phyloP scores from a whole-genome alignment of 352 stramenopile species.

The Aphanomyces stellatus region DNA sequence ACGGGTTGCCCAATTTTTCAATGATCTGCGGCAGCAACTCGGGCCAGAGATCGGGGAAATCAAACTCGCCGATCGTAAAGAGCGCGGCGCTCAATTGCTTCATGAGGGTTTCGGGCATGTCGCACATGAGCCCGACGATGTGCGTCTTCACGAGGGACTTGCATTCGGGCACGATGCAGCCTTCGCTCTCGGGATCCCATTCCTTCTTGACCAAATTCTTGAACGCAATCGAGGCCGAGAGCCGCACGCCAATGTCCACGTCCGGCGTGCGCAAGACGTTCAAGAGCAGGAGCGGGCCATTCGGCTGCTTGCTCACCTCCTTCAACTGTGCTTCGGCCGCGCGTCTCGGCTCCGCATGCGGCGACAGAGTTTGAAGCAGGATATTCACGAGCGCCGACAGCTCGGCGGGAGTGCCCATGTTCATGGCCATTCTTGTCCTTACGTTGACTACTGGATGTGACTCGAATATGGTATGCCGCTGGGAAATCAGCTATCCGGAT shows the following conservation, averaged over 20 bases:
- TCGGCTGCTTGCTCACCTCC: constrained; percentile 46
- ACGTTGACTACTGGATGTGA: not conserved
- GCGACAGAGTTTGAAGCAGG: constrained; percentile 72
- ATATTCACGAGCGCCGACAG: constrained; percentile 15
- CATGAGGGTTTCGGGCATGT: constrained; percentile 88
- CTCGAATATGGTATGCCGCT: not conserved
- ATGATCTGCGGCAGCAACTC: constrained; percentile 93
- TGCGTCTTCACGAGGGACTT: constrained; percentile 94
- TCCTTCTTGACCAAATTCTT: constrained; percentile 99
- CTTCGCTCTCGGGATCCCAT: constrained; percentile 88
- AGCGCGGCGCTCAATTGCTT: constrained; percentile 96
- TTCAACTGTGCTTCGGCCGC: constrained; percentile 56
- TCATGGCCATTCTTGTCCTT: constrained; percentile 20
- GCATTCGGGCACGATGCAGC: constrained; percentile 71
- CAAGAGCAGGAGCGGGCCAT: constrained; percentile 63
- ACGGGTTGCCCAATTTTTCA: constrained; percentile 75
- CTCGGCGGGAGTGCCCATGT: constrained; percentile 18
- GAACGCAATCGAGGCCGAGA: constrained; percentile 82
- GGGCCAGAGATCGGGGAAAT: constrained; percentile 97
- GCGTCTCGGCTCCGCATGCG: constrained; percentile 59
- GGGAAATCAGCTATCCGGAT: constrained; percentile 1
- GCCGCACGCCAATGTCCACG: constrained; percentile 56
- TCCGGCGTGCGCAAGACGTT: constrained; percentile 56
- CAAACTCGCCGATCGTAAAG: constrained; percentile 93
- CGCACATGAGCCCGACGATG: constrained; percentile 98